Evolutionary conservation across 2,329 filamentous ascomycete genomes (phyloP).

Genomic region (Penicillium sp.): DNA sequence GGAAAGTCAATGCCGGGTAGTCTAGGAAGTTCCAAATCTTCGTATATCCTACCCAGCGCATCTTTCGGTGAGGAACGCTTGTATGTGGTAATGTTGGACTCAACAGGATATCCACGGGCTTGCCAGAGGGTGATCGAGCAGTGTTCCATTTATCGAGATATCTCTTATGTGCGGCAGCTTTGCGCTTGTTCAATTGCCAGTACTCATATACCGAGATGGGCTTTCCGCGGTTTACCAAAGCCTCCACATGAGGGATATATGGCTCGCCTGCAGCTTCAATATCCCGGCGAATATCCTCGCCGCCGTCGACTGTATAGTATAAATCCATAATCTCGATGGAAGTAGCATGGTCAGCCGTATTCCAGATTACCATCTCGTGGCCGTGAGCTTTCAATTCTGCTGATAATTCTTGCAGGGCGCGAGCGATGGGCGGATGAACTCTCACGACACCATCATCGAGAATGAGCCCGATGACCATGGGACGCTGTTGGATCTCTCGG

Average conservation of each 20-base stretch:
- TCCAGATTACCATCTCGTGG: conserved; percentile 61
- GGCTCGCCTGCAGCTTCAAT: conserved; percentile 62
- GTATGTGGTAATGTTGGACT: conserved; percentile 65
- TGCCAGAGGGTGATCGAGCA: conserved; percentile 50
- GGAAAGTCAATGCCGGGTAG: conserved; percentile 62
- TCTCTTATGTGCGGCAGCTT: conserved; percentile 56
- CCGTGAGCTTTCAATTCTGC: conserved; percentile 51
- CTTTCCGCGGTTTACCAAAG: conserved; percentile 56
- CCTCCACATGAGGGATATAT: conserved; percentile 62
- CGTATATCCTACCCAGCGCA: conserved; percentile 61
- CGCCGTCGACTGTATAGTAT: conserved; percentile 66
- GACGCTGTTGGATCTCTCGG: conserved; percentile 44
- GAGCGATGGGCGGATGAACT: conserved; percentile 58
- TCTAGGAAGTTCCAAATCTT: conserved; percentile 68
- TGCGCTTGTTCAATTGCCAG: conserved; percentile 68
- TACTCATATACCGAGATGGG: conserved; percentile 67
- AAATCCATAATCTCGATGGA: conserved; percentile 64
- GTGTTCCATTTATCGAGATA: conserved; percentile 65
- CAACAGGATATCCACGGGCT: conserved; percentile 59
- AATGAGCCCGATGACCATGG: conserved; percentile 56
- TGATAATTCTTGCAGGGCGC: conserved; percentile 46
- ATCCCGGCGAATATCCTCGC: conserved; percentile 64
- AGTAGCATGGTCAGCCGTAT: conserved; percentile 54
- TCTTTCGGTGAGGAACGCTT: conserved; percentile 51
- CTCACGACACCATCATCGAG: conserved; percentile 59